These are phyloP conservation scores for Breynia disticha DNA, from an alignment of 441 rosid species.

Conservation along the genomic window DNA sequence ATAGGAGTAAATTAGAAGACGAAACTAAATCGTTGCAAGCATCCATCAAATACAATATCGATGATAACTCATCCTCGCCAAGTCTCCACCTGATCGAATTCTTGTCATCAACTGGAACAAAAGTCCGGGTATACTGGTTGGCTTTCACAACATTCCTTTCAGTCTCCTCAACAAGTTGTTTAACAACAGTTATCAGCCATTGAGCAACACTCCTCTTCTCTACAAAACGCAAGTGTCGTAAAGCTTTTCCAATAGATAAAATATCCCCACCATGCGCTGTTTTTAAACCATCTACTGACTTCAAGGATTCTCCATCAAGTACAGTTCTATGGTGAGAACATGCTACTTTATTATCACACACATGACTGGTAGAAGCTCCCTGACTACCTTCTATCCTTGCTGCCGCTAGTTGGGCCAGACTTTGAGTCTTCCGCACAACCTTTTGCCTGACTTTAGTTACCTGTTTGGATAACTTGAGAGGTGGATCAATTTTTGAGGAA, in stretches of 20 bases:
- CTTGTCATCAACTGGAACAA: conserved; percentile 57
- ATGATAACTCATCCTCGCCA: conserved; percentile 85
- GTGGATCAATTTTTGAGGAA: conserved; percentile 58
- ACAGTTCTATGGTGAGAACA: conserved; percentile 29
- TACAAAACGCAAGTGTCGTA: conserved; percentile 67
- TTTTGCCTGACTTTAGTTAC: conserved; percentile 82
- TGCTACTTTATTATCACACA: conserved; percentile 71
- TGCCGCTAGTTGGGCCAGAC: conserved; percentile 89
- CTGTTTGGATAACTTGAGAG: conserved; percentile 60
- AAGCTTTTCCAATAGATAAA: conserved; percentile 63
- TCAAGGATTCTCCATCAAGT: conserved; percentile 39
- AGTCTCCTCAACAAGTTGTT: conserved; percentile 75
- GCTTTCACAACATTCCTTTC: conserved; percentile 52
- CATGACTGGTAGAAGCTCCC: conserved; percentile 98
- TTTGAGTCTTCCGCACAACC: conserved; percentile 74
- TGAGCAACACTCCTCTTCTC: conserved; percentile 70
- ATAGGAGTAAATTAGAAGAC: conserved; percentile 68
- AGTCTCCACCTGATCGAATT: conserved; percentile 69
- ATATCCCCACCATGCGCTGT: conserved; percentile 42
- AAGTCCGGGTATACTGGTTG: conserved; percentile 54
- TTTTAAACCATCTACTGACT: conserved; percentile 49
- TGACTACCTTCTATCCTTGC: conserved; percentile 98
- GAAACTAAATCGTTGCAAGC: conserved; percentile 67
- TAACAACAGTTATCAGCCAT: conserved; percentile 71
- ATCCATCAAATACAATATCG: conserved; percentile 74